Conservation (phyloP, 176 grass and related monocot species). For the Oryza nivara region DNA sequence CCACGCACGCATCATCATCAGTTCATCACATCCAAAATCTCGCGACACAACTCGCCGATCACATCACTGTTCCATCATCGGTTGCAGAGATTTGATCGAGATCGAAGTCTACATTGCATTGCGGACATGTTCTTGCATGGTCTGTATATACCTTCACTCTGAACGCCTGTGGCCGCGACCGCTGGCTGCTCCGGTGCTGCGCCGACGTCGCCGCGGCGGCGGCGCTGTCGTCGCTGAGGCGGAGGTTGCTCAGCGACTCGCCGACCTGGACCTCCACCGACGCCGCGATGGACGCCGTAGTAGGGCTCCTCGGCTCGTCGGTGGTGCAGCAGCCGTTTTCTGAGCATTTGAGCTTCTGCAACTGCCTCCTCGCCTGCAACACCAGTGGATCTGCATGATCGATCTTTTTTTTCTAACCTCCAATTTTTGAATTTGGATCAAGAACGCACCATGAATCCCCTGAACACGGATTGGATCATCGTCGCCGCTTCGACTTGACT, state of each 20-base stretch:
- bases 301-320: constrained; percentile 45
- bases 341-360: constrained; percentile 34
- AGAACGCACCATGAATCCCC: constrained; percentile 59
- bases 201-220: constrained; percentile 44
- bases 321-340: constrained; percentile 10
- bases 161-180: constrained; percentile 49
- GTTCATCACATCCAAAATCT: not conserved
- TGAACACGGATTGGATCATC: constrained; percentile 71
- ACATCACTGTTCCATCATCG: not conserved
- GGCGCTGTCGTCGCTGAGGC: constrained; percentile 58
- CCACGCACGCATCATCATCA: not conserved
- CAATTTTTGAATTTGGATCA: not conserved
- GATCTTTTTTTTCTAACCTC: not conserved
- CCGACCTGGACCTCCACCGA: constrained; percentile 81
- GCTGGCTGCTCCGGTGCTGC: constrained; percentile 55
- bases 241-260: constrained; percentile 62
- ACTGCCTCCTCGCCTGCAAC: constrained; percentile 56
- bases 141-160: constrained; percentile 61
- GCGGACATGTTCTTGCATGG: not conserved
- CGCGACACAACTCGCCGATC: not conserved
- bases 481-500: constrained; percentile 49
- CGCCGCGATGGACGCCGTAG: constrained; percentile 49
- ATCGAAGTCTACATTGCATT: not conserved
- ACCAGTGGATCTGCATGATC: not conserved
- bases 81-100: not conserved